Evolutionary conservation across 2,329 filamentous ascomycete species (phyloP), one percentile per base, ranked within the genome.

Genomic region (Cladosporium sphaerospermum): DNA sequence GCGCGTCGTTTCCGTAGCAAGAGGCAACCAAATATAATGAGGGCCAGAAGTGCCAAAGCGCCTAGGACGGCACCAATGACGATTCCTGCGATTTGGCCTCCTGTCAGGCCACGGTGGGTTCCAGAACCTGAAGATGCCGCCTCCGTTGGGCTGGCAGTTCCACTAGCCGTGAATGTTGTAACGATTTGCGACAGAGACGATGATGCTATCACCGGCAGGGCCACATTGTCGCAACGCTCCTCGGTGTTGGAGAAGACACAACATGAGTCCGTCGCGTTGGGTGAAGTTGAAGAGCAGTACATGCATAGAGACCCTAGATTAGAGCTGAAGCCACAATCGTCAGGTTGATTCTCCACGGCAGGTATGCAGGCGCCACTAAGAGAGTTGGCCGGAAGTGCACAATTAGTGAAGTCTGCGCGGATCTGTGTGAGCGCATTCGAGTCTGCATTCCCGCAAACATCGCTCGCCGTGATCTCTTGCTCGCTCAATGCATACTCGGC

Each of bases 191-290:
- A 73, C 59, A 84, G 71, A 3, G 79, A 77, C 13, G 76, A 74
- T 45, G 90, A 85, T 1, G 82, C 82, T 39, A 68, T 59, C 31
- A 70, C 56, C 0, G 93, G 93, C 6, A 99, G 75, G 23, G 80
- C 76, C n/a, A 99, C 87, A 47, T 81, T 81, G 46, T 80, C 73
- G 69, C 93, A 99, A 58, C 84, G 81, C 23, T 74, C 73, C 54
- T 88, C 80, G n/a, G 86, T 84, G 57, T 89, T 78, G 4, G 91
- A 84, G 62, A 83, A 89, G 64, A 90, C 85, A 70, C 93, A 99
- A 75, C 93, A 99, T 3, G 91, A 95, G 69, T 97, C 92, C 47
- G 92, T 97, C 9, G 89, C 86, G 71, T 97, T 97, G 57, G 85
- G 82, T 28, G 91, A 90, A 62, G 88, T 92, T 6, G 83, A 78